Percentiles rank a stretch among this genome's conserved stretches.
These are phyloP conservation scores for Lasiosphaeriaceae sp. DNA, from an alignment of 495 filamentous ascomycete species.

Conservation along the genomic window DNA sequence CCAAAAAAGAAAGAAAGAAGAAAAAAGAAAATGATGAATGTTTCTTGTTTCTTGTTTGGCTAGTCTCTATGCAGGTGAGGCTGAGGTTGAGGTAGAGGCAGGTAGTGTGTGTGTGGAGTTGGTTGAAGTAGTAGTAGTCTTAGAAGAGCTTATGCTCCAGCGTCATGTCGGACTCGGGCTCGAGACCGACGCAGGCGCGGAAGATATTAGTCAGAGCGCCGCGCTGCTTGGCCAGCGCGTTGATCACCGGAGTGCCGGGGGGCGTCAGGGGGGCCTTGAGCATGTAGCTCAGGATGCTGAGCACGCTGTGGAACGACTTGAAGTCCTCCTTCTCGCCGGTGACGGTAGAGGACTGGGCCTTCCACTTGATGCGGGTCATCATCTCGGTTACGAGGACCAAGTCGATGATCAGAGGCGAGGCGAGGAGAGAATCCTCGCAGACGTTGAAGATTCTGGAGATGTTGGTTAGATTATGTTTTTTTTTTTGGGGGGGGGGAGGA, in stretches of 20 bases:
- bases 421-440: conserved; percentile 96
- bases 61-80: too few relatives aligned
- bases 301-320: conserved; percentile 93
- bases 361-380: conserved; percentile 98
- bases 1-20: too few relatives aligned
- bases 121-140: too few relatives aligned
- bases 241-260: conserved; percentile 93
- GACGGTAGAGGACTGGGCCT: conserved; percentile 52
- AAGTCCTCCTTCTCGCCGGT: conserved; percentile 57
- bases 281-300: conserved; percentile 99
- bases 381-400: conserved; percentile 88
- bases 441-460: conserved; percentile 82
- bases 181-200: conserved; percentile 93
- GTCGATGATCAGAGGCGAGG: conserved; percentile 97
- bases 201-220: conserved; percentile 96
- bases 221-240: conserved; percentile 94
- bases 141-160: conserved; percentile 97
- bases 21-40: too few relatives aligned
- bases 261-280: conserved; percentile 97
- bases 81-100: too few relatives aligned
- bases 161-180: conserved; percentile 99
- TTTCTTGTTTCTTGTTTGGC: too few relatives aligned
- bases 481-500: neutral
- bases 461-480: conserved; percentile 16
- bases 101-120: too few relatives aligned